Evolutionary conservation across 225 moss, liverwort and hornwort genomes (phyloP).

Genomic region (Climacium dendroides): DNA sequence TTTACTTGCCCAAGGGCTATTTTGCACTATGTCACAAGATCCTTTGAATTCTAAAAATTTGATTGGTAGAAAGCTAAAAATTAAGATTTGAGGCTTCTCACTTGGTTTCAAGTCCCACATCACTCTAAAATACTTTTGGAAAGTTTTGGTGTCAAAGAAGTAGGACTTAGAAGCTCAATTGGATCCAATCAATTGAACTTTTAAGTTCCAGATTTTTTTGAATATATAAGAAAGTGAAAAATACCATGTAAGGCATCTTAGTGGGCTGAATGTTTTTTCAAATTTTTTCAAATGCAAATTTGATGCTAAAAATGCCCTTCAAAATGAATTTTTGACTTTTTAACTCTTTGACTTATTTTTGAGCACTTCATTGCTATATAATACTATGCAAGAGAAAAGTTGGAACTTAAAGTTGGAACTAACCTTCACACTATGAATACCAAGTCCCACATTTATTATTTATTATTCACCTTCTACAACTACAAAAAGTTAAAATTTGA

Average conservation of each 20-base stretch:
- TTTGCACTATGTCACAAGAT: background rate
- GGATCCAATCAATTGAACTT: fast-evolving
- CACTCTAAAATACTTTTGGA: background rate
- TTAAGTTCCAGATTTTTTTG: fast-evolving
- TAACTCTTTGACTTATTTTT: background rate
- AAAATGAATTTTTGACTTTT: background rate
- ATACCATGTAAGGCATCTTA: no score
- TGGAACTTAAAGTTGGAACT: no score
- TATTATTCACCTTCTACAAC: background rate
- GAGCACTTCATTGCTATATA: background rate
- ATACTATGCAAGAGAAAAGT: no score
- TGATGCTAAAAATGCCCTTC: background rate
- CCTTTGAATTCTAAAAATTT: background rate
- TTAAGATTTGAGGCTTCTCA: background rate
- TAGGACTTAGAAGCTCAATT: fast-evolving
- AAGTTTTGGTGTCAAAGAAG: fast-evolving
- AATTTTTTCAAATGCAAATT: fast-evolving
- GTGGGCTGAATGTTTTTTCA: fast-evolving
- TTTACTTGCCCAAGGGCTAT: fast-evolving
- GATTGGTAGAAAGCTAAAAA: no score
- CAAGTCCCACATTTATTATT: background rate
- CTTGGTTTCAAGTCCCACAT: fast-evolving
- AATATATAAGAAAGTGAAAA: background rate
- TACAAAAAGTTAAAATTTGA: fast-evolving
- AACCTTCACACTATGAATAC: background rate